Percentiles rank a stretch among this genome's conserved stretches.
phyloP scores from a whole-genome alignment of 495 filamentous ascomycete species.

The Barbatosphaeria neglecta region DNA sequence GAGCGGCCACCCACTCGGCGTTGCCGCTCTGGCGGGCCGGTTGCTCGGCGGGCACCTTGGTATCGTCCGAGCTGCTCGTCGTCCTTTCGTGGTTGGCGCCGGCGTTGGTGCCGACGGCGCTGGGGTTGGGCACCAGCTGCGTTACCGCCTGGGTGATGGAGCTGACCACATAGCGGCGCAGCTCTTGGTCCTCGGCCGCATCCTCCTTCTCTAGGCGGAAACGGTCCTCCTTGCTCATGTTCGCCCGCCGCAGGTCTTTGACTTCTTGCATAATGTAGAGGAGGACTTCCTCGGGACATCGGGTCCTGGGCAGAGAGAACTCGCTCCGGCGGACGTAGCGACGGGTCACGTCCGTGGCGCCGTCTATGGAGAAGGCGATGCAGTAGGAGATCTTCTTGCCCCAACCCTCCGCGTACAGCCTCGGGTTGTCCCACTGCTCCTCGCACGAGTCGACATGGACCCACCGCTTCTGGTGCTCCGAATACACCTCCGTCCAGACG shows the following conservation, averaged over 20 bases:
- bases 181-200: constrained; percentile 70
- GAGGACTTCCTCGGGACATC: constrained; percentile 77
- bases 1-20: constrained; percentile 50
- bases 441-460: constrained; percentile 95
- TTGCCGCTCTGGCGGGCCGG: constrained; percentile 48
- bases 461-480: constrained; percentile 86
- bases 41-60: constrained; percentile 41
- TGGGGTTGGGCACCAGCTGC: constrained; percentile 25
- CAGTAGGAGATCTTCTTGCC: constrained; percentile 91
- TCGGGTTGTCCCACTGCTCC: constrained; percentile 88
- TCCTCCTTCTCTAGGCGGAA: constrained; percentile 83
- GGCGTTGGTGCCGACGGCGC: constrained; percentile 11
- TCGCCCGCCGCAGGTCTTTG: constrained; percentile 62
- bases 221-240: constrained; percentile 67
- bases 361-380: constrained; percentile 91
- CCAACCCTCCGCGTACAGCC: constrained; percentile 91
- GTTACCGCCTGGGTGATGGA: constrained; percentile 53
- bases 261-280: constrained; percentile 86
- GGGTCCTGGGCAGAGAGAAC: constrained; percentile 58
- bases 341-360: constrained; percentile 88
- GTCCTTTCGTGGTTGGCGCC: constrained; percentile 1
- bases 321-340: constrained; percentile 81
- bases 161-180: constrained; percentile 61
- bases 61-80: constrained; percentile 21
- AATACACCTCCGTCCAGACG: constrained; percentile 96